Evolutionary conservation across 306 rosid genomes (phyloP).

Genomic region (Vicia villosa): DNA sequence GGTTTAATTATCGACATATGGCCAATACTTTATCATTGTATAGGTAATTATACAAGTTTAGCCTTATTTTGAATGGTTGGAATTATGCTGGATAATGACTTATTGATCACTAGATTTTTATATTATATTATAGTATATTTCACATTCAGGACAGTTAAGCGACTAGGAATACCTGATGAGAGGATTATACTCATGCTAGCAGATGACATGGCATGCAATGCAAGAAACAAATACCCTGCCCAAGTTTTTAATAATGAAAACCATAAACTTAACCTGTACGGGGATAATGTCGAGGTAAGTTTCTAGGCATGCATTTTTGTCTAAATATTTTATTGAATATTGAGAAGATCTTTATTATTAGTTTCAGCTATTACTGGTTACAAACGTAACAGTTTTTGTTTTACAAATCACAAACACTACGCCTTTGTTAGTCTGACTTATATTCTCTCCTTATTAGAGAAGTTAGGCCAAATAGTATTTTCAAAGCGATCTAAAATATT

Average conservation of each 20-base stretch:
- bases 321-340: neutral
- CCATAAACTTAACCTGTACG: conserved; percentile 88
- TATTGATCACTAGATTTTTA: neutral
- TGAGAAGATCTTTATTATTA: conserved; percentile 10
- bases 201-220: conserved; percentile 98
- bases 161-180: conserved; percentile 97
- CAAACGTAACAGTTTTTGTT: neutral
- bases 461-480: too few species aligned
- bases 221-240: conserved; percentile 94
- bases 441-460: too few species aligned
- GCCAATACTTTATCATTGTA: conserved; percentile 93
- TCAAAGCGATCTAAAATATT: too few species aligned
- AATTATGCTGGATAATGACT: conserved; percentile 4
- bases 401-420: conserved; percentile 2
- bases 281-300: conserved; percentile 96
- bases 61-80: conserved; percentile 7
- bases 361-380: conserved; percentile 14
- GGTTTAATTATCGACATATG: conserved; percentile 98
- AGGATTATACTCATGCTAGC: conserved; percentile 97
- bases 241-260: conserved; percentile 96
- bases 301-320: conserved; percentile 23
- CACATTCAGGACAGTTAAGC: conserved; percentile 82
- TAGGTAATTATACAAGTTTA: conserved; percentile 50
- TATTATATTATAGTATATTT: conserved; percentile 20
- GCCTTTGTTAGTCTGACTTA: too few species aligned